Evolutionary conservation across 75 land plant genomes (phyloP).

Genomic region (Adiantum capillusveneris): DNA sequence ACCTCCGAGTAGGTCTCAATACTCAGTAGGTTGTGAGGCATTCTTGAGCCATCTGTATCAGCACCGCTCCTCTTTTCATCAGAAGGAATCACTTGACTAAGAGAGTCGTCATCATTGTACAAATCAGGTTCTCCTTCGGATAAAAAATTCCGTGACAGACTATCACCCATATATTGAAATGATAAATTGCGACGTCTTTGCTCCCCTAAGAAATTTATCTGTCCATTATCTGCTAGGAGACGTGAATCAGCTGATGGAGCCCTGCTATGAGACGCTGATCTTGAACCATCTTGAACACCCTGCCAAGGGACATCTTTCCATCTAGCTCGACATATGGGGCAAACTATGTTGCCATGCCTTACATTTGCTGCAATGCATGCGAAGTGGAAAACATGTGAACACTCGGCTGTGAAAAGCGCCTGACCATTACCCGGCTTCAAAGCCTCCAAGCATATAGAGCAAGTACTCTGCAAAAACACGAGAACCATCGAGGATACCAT

Average conservation of each 20-base stretch:
- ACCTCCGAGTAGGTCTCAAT: slow-evolving; percentile 29
- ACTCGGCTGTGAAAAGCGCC: slow-evolving; percentile 88
- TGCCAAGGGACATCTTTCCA: slow-evolving; percentile 69
- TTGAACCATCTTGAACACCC: slow-evolving; percentile 12
- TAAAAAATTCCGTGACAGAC: not conserved
- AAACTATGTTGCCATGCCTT: slow-evolving; percentile 37
- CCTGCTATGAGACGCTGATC: not conserved
- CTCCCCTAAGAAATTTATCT: not conserved
- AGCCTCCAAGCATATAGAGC: slow-evolving; percentile 62
- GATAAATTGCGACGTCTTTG: not conserved
- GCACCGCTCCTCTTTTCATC: slow-evolving; percentile 17
- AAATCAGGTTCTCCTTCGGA: slow-evolving; percentile 29
- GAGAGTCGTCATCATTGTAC: slow-evolving; percentile 78
- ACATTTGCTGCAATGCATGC: slow-evolving; percentile 67
- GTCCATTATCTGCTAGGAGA: not conserved
- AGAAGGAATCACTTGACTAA: slow-evolving; percentile 18
- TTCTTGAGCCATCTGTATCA: slow-evolving; percentile 1
- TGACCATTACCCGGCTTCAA: slow-evolving; percentile 59
- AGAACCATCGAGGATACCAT: not conserved
- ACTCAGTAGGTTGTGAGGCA: not conserved
- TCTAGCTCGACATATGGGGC: slow-evolving; percentile 60
- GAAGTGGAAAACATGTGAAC: slow-evolving; percentile 82
- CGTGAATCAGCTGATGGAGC: not conserved
- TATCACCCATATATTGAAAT: not conserved
- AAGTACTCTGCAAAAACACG: slow-evolving; percentile 46